Conservation (phyloP, 2,329 filamentous ascomycete species). For the Scedosporium aurantiacum region DNA sequence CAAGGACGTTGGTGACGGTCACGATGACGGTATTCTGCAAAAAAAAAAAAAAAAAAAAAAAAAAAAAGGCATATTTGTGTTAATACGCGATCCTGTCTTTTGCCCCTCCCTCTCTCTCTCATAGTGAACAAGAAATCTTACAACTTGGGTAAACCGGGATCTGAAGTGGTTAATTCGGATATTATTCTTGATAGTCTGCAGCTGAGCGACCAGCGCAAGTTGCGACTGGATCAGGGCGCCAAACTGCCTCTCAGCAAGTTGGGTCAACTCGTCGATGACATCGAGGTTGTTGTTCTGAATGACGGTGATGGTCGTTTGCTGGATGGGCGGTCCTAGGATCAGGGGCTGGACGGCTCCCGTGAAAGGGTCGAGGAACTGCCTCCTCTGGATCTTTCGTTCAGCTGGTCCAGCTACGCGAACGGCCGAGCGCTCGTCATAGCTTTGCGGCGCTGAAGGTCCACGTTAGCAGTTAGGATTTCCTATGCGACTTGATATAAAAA, state of each 20-base stretch:
- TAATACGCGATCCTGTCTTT: too few relatives aligned
- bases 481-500: too few relatives aligned
- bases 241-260: slow-evolving; percentile 25
- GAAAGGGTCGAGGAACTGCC: slow-evolving; percentile 13
- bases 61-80: too few relatives aligned
- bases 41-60: too few relatives aligned
- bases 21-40: slow-evolving; percentile 26
- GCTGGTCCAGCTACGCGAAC: neutral
- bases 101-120: neutral
- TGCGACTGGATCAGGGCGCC: slow-evolving; percentile 25
- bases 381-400: neutral
- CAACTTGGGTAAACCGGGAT: slow-evolving; percentile 23
- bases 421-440: neutral
- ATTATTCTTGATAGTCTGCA: slow-evolving; percentile 30
- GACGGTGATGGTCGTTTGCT: slow-evolving; percentile 21
- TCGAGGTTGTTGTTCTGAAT: slow-evolving; percentile 27
- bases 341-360: neutral
- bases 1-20: slow-evolving; percentile 21
- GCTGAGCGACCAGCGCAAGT: slow-evolving; percentile 22
- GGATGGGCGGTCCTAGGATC: slow-evolving; percentile 13
- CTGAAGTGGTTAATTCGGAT: slow-evolving; percentile 29
- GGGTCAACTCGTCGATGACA: slow-evolving; percentile 21
- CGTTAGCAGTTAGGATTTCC: neutral
- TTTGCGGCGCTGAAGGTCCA: neutral
- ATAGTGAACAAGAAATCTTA: slow-evolving; percentile 12